Conservation (phyloP, 768 basidiomycete genomes). For the Agrocybe pediades region DNA sequence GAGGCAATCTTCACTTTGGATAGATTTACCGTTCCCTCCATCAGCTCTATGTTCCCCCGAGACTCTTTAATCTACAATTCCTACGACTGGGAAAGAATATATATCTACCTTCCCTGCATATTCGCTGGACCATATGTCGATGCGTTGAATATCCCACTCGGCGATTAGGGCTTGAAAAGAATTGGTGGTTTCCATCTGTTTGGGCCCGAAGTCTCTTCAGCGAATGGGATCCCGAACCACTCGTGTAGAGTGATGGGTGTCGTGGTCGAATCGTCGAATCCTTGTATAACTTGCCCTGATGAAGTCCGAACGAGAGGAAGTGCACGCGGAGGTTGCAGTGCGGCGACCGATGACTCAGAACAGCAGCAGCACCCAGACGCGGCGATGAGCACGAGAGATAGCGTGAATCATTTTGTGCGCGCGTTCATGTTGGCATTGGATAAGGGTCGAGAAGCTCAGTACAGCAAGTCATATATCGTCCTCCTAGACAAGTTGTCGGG, state of each 20-base stretch:
- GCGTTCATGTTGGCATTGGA: background rate
- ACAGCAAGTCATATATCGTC: too few species aligned
- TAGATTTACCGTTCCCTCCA: slow-evolving; percentile 32
- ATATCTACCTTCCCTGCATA: slow-evolving; percentile 31
- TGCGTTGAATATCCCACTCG: slow-evolving; percentile 24
- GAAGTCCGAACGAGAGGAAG: slow-evolving; percentile 26
- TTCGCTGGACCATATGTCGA: slow-evolving; percentile 33
- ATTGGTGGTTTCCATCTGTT: slow-evolving; percentile 34
- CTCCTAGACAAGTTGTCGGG: too few species aligned
- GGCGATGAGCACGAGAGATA: slow-evolving; percentile 3
- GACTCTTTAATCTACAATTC: too few species aligned
- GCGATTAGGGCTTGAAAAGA: slow-evolving; percentile 12
- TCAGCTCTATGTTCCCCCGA: slow-evolving; percentile 20
- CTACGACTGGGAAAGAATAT: background rate
- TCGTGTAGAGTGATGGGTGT: slow-evolving; percentile 23
- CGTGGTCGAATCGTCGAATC: slow-evolving; percentile 26
- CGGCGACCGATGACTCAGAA: background rate
- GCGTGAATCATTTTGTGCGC: background rate
- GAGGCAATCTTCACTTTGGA: slow-evolving; percentile 43
- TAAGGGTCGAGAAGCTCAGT: too few species aligned
- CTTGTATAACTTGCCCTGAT: slow-evolving; percentile 26
- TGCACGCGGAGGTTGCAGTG: too few species aligned
- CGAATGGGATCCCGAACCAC: slow-evolving; percentile 32
- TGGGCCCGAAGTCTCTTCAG: slow-evolving; percentile 27
- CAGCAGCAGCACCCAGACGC: background rate